phyloP scores from a whole-genome alignment of 257 asterid genomes.

The Haberlea rhodopensis region DNA sequence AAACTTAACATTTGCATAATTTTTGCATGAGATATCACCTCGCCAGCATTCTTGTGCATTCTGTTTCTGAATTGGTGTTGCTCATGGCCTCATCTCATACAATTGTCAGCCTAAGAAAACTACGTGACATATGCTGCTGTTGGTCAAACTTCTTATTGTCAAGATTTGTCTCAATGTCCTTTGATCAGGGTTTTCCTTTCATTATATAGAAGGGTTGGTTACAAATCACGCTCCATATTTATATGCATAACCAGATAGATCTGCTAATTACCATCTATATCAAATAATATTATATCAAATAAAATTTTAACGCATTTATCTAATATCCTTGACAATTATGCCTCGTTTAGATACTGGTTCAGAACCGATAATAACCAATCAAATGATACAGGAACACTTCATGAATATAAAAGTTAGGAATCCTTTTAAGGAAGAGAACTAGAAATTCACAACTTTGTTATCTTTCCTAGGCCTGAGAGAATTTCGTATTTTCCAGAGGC shows the following conservation, averaged over 20 bases:
- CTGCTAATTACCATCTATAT: too few species aligned
- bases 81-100: neutral
- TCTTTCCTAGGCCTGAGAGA: neutral
- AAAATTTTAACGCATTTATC: too few species aligned
- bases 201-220: too few species aligned
- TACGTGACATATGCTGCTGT: neutral
- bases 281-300: too few species aligned
- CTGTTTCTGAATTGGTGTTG: neutral
- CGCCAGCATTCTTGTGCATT: neutral
- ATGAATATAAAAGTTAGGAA: neutral
- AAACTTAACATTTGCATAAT: neutral
- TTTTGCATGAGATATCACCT: neutral
- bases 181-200: too few species aligned
- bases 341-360: neutral
- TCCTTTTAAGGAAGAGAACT: neutral
- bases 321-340: too few species aligned
- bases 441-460: neutral
- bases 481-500: neutral
- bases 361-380: neutral
- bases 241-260: too few species aligned
- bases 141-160: too few species aligned
- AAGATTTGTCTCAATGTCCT: too few species aligned
- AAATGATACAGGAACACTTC: neutral
- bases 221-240: too few species aligned
- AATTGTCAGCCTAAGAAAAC: neutral